Evolutionary conservation across 208 protist genomes (phyloP).

Genomic region (Trypanosoma grayi): DNA sequence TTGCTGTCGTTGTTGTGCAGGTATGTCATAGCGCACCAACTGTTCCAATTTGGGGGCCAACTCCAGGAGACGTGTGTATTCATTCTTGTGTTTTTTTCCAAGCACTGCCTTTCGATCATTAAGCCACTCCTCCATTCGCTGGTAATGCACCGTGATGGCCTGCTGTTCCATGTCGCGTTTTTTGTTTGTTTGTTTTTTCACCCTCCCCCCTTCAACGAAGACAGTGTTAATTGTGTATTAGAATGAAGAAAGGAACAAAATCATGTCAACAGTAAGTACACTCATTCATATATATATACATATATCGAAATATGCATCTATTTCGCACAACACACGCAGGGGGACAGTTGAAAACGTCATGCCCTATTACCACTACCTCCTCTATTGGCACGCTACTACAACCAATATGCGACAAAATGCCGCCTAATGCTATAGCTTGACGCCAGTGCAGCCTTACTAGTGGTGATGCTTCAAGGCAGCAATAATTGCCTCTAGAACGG

Average conservation of each 20-base stretch:
- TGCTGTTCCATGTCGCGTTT: slow-evolving; percentile 41
- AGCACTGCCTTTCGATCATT: slow-evolving; percentile 58
- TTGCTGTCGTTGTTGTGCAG: slow-evolving; percentile 52
- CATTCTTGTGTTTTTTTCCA: slow-evolving; percentile 49
- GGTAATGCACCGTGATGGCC: slow-evolving; percentile 67
- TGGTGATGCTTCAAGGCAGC: slow-evolving; percentile 58
- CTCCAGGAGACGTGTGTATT: slow-evolving; percentile 35
- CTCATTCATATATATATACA: no score
- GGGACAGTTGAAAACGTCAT: no score
- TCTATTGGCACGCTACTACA: slow-evolving; percentile 20
- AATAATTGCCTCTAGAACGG: slow-evolving; percentile 72
- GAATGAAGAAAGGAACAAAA: slow-evolving; percentile 19
- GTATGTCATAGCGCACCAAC: slow-evolving; percentile 69
- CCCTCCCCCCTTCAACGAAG: no score
- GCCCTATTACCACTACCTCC: slow-evolving; percentile 1
- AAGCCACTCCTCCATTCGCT: slow-evolving; percentile 85
- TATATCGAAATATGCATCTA: no score
- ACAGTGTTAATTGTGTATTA: no score
- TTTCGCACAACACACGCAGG: no score
- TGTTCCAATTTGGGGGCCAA: slow-evolving; percentile 55
- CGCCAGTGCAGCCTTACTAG: neutral
- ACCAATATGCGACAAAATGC: slow-evolving; percentile 1
- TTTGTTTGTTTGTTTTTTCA: no score
- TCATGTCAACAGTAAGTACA: neutral
- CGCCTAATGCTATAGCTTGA: neutral